Evolutionary conservation across 371 early-diverging fungal species (phyloP), one percentile per base, ranked within the genome.

Genomic region (Circinella minor): DNA sequence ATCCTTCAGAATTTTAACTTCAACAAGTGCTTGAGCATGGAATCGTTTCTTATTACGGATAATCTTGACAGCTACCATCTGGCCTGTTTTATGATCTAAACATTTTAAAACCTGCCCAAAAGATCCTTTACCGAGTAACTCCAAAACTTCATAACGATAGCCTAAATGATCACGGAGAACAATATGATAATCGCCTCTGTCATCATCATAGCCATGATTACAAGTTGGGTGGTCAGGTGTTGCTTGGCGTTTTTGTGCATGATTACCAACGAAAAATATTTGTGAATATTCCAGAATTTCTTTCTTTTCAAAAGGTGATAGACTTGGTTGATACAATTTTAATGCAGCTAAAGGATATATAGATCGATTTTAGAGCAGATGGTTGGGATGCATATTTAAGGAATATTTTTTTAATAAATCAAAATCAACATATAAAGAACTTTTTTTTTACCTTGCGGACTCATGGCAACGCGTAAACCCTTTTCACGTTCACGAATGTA

Each of bases 51-150:
- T 92, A 79, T 94, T 95, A 43, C 95, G 86, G 60, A 96, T 95
- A 20, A 97, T 90, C 78, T 97, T 97, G 43, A 96, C 82, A 13
- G 98, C 98, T n/a, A 93, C 90, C 36, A 86, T 79, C 37, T 81
- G 80, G 43, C 94, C 92, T 1, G 85, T 79, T 66, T 88, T 86
- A 78, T 94, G 94, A 74, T 95, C 94, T 64, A 86, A 88, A 65
- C 93, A 93, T 71, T 92, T 91, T 55, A 94, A 80, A 4, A 97
- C 97, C 76, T 96, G 95, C 3, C 98, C 97, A 79, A 96, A 97
- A 4, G 94, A 93, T 4, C 98, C 98, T 74, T 92, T 94, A 48
- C 98, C 98, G 69, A 97, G 81, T 15, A 90, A 70, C 17, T 88
- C 88, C 20, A 94, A 70, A 10, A 95, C 86, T 79, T 95, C 95